Base-by-base conservation (phyloP, 2,329 filamentous ascomycete species). In the Chrysoporthe cubensis region DNA sequence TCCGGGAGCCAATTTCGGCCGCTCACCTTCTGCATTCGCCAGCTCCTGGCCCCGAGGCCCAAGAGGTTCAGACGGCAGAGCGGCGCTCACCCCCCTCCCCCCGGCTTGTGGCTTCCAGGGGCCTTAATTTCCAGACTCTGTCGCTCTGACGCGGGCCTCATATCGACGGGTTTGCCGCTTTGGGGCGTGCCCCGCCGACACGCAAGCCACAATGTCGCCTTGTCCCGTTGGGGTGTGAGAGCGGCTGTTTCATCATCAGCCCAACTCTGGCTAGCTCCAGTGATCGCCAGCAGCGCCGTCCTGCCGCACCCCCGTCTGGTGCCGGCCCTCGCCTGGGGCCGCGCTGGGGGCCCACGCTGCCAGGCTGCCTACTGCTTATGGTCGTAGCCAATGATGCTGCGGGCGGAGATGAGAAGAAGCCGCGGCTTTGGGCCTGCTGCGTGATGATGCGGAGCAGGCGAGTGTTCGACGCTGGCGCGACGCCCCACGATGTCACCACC, bases 221-320 rank as follows among this genome's bases (percentile, higher is more conserved):
- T 64, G 40, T 43, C 52, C 50, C n/a, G 52, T 64, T 58, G 62
- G 46, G 62, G 34, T 9, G 56, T 60, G 44, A 60, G 66, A 66
- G 59, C 66, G 62, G 66, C 44, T 66, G 66, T 68, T 68, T 68
- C 66, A 68, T 65, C 59, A 52, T 62, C 57, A 64, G 58, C 63
- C 66, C 64, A 54, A 57, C 63, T 46, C 42, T 46, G 21, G 52
- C 61, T 67, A 61, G 65, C 52, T 54, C 60, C 57, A 26, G n/a
- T 60, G 57, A n/a, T 60, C 32, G 21, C 50, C 9, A 9, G 32
- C 50, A 54, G 13, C 50, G 65, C 65, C 50, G 42, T 44, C 44
- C 50, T 44, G n/a, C n/a, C 16, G 56, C 56, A 58, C 54, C 14
- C 32, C 32, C 16, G 34, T 42, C 34, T 34, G 16, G 46, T 5